These are phyloP conservation scores for Fragilariopsis cylindrus DNA, from an alignment of 108 stramenopile species.

Conservation along the genomic window DNA sequence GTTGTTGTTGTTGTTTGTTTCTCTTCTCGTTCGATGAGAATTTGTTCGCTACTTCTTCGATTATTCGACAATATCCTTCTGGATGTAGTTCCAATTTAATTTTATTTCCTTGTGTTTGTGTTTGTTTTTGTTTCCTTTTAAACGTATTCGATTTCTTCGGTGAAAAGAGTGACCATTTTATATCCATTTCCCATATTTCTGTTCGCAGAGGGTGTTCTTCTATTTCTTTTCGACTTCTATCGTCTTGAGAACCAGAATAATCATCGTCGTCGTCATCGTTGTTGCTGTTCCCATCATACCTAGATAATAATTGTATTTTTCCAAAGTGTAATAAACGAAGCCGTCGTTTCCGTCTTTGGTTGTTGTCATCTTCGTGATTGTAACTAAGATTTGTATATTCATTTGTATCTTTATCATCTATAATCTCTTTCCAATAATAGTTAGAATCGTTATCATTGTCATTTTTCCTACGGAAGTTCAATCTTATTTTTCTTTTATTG, in stretches of 20 bases:
- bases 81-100: constrained; percentile 8
- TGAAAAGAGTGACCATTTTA: constrained; percentile 13
- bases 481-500: not conserved
- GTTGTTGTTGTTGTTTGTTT: not conserved
- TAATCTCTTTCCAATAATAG: constrained; percentile 5
- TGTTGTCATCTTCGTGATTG: too few relatives aligned
- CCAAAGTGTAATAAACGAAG: constrained; percentile 1
- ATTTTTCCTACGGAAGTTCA: not conserved
- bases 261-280: not conserved
- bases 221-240: not conserved
- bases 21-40: not conserved
- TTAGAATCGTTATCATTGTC: not conserved
- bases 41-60: not conserved
- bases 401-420: not conserved
- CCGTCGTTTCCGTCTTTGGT: not conserved
- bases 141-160: not conserved
- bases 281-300: not conserved
- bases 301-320: not conserved
- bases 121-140: not conserved
- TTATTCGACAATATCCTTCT: constrained; percentile 16
- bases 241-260: too few relatives aligned
- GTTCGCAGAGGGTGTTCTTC: constrained; percentile 14
- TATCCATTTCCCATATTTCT: not conserved
- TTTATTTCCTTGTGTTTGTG: not conserved
- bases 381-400: too few relatives aligned